These are phyloP conservation scores for Ceratobasidium sp. DNA, from an alignment of 1,284 basidiomycete genomes.

Conservation along the genomic window DNA sequence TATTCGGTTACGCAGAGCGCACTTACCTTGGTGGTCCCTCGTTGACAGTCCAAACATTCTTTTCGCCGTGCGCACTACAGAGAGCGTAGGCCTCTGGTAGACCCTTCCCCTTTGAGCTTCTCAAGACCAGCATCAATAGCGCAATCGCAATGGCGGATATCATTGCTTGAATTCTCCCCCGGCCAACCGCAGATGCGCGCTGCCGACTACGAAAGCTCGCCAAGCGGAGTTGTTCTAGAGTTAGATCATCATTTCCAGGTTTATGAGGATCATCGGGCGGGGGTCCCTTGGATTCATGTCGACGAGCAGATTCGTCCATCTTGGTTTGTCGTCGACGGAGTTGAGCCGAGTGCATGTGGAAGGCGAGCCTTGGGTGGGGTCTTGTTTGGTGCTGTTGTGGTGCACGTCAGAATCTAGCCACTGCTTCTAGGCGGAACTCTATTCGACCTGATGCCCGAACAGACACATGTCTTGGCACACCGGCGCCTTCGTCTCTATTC, in stretches of 20 bases:
- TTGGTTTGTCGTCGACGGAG: conserved; percentile 34
- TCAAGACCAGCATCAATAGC: conserved; percentile 12
- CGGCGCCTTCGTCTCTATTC: no score
- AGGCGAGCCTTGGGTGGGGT: not conserved
- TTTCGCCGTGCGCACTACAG: conserved; percentile 30
- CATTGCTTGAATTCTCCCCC: conserved; percentile 35
- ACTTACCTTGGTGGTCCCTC: conserved; percentile 49
- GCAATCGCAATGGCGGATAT: conserved; percentile 32
- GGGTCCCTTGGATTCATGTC: conserved; percentile 2
- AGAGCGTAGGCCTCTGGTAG: conserved; percentile 35
- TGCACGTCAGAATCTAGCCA: no score
- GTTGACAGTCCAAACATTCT: conserved; percentile 63
- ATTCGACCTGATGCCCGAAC: no score
- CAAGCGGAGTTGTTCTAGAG: conserved; percentile 26
- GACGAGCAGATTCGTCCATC: conserved; percentile 28
- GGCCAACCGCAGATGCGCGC: conserved; percentile 17
- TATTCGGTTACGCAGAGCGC: not conserved
- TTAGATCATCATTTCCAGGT: not conserved
- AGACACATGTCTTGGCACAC: no score
- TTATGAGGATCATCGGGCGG: conserved; percentile 24
- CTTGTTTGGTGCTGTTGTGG: not conserved
- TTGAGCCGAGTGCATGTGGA: conserved; percentile 31
- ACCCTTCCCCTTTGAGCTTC: not conserved
- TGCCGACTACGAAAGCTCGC: conserved; percentile 30
- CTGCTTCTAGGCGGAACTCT: no score